These are phyloP conservation scores for Babesia sp. DNA, from an alignment of 169 alveolate genomes.

Conservation along the genomic window DNA sequence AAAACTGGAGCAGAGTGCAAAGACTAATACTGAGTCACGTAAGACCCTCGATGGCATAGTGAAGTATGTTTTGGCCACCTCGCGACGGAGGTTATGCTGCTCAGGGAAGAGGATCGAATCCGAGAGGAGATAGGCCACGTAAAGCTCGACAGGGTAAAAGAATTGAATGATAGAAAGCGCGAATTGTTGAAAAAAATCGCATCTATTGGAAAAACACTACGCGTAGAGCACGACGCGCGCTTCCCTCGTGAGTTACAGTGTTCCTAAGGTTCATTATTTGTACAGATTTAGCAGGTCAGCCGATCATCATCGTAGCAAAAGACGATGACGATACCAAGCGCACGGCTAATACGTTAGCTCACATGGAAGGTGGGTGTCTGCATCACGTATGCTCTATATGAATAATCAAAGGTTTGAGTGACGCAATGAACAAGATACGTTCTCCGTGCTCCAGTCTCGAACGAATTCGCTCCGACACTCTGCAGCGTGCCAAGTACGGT, in stretches of 20 bases:
- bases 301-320: conserved; percentile 57
- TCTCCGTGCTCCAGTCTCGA: conserved; percentile 71
- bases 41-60: conserved; percentile 17
- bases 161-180: conserved; percentile 28
- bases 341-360: conserved; percentile 59
- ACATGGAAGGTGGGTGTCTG: conserved; percentile 42
- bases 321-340: conserved; percentile 53
- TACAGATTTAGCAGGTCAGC: conserved; percentile 55
- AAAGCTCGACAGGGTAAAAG: conserved; percentile 30
- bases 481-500: neutral
- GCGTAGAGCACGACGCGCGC: conserved; percentile 51
- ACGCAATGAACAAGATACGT: conserved; percentile 59
- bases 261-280: neutral
- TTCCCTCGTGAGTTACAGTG: conserved; percentile 35
- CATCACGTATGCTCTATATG: neutral
- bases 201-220: conserved; percentile 47
- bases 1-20: conserved; percentile 30
- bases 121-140: conserved; percentile 25
- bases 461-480: conserved; percentile 21
- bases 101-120: conserved; percentile 31
- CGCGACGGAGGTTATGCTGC: neutral
- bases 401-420: conserved; percentile 48
- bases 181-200: conserved; percentile 43
- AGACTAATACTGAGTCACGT: conserved; percentile 20
- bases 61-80: conserved; percentile 25